phyloP scores from a whole-genome alignment of 1,284 basidiomycete genomes.

The Austroboletus olivaceoglutinosus region DNA sequence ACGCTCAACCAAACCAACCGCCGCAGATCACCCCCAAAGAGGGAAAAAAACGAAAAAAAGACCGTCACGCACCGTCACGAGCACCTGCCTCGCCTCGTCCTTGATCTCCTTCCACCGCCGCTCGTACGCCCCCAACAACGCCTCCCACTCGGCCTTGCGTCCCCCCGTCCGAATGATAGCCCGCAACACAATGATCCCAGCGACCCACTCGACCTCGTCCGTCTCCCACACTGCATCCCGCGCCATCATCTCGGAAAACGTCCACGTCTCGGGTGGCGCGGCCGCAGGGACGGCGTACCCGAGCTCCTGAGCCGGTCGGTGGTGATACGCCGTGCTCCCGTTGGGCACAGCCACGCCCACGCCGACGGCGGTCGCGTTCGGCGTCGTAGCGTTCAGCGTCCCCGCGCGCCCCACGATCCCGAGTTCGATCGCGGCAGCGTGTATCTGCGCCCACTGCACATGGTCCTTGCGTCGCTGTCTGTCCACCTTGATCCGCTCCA shows the following conservation, averaged over 20 bases:
- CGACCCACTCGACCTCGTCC: conserved; percentile 64
- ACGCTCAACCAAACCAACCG: neutral
- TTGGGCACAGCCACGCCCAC: conserved; percentile 2
- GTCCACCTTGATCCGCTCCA: conserved; percentile 57
- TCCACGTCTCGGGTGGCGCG: neutral
- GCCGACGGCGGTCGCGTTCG: neutral
- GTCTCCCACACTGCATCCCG: conserved; percentile 58
- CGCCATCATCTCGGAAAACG: conserved; percentile 54
- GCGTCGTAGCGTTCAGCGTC: too few species aligned
- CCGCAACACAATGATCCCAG: conserved; percentile 52
- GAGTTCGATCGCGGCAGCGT: conserved; percentile 55
- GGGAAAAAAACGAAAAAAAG: neutral
- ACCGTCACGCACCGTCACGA: conserved; percentile 49
- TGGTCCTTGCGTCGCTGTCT: conserved; percentile 56
- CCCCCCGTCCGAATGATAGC: conserved; percentile 50
- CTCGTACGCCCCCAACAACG: conserved; percentile 51
- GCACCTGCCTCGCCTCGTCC: conserved; percentile 55
- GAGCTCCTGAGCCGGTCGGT: conserved; percentile 16
- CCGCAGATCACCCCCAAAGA: neutral
- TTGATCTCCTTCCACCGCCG: conserved; percentile 62
- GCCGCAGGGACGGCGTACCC: conserved; percentile 9
- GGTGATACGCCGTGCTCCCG: conserved; percentile 14
- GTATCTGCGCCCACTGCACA: conserved; percentile 60
- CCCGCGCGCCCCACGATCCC: conserved; percentile 33
- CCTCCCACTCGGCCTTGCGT: conserved; percentile 49